Percentiles rank a stretch among this genome's conserved stretches.
Conservation (phyloP, 495 filamentous ascomycete genomes). For the Bathelium albidoporum region DNA sequence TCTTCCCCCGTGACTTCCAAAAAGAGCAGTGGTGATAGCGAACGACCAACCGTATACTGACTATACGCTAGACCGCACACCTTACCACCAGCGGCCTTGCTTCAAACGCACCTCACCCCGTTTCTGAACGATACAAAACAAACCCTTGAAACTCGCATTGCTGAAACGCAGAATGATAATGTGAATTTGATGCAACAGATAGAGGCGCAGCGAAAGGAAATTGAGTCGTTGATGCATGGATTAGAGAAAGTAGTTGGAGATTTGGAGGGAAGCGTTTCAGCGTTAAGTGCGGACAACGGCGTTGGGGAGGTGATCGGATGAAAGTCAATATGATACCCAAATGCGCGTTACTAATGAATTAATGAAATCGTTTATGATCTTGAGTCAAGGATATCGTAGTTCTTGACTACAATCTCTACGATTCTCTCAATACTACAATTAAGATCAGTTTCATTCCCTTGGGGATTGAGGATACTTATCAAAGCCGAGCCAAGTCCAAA, state of each 20-base stretch:
- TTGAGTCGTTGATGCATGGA: constrained; percentile 52
- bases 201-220: constrained; percentile 58
- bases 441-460: neutral
- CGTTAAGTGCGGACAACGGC: constrained; percentile 20
- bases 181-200: constrained; percentile 50
- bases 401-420: neutral
- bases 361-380: neutral
- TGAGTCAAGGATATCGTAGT: neutral
- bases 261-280: constrained; percentile 45
- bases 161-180: constrained; percentile 55
- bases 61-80: constrained; percentile 54
- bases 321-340: neutral
- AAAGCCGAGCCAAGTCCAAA: neutral
- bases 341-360: neutral
- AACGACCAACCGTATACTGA: neutral
- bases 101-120: constrained; percentile 60
- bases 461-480: neutral
- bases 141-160: constrained; percentile 50
- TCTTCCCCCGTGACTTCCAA: neutral
- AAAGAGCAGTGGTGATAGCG: neutral
- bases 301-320: neutral
- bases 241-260: constrained; percentile 61
- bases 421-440: neutral
- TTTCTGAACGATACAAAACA: constrained; percentile 51
- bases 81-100: constrained; percentile 55